These are phyloP conservation scores for Plasmodium knowlesi DNA, from an alignment of 169 alveolate genomes.

Conservation along the genomic window DNA sequence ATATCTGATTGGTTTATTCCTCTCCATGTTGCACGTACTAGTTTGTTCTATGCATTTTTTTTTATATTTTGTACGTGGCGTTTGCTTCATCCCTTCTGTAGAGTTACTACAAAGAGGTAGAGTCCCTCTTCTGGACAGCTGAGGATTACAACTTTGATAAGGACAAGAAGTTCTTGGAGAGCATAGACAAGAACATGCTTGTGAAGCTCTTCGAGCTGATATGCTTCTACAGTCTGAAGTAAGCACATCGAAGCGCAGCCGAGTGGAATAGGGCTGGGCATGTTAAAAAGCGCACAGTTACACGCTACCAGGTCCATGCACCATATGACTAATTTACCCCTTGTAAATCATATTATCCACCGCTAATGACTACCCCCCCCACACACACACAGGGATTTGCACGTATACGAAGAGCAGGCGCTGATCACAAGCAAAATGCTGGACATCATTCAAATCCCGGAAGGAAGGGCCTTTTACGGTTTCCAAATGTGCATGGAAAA, in stretches of 20 bases:
- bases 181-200: slow-evolving; percentile 57
- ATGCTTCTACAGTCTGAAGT: slow-evolving; percentile 69
- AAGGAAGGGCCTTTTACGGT: slow-evolving; percentile 95
- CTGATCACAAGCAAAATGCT: slow-evolving; percentile 87
- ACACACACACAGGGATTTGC: slow-evolving; percentile 24
- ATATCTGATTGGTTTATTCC: neutral
- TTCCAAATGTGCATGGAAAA: slow-evolving; percentile 95
- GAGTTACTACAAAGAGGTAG: slow-evolving; percentile 89
- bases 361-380: neutral
- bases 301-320: neutral
- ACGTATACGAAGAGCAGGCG: slow-evolving; percentile 67
- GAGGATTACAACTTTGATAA: slow-evolving; percentile 89
- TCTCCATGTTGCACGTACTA: neutral
- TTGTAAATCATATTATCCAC: neutral
- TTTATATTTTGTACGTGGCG: neutral
- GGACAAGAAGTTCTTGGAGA: slow-evolving; percentile 77
- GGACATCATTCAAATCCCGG: slow-evolving; percentile 93
- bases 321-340: neutral
- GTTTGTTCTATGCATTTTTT: neutral
- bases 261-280: neutral
- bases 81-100: slow-evolving; percentile 4
- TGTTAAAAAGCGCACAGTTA: no score
- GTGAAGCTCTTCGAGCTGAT: slow-evolving; percentile 70
- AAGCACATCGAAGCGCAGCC: neutral
- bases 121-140: slow-evolving; percentile 91